A percentile compares a stretch with the other conserved stretches of the same genome.
These are phyloP conservation scores for Teunomyces aglyptinius DNA, from an alignment of 805 yeast genomes.

Conservation along the genomic window DNA sequence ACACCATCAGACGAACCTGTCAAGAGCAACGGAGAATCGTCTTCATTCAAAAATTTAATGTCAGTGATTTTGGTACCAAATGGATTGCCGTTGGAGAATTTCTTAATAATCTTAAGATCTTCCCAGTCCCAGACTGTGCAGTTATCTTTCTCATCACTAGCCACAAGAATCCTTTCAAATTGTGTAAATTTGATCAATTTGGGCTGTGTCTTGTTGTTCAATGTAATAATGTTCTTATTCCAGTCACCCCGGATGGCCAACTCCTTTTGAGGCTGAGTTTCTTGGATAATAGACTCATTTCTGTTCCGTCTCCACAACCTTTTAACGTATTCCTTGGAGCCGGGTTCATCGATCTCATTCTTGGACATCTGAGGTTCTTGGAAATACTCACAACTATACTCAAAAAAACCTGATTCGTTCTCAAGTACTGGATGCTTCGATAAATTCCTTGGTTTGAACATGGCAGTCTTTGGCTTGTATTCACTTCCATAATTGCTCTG, in stretches of 20 bases:
- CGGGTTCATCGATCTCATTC: constrained; percentile 85
- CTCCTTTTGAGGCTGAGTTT: constrained; percentile 87
- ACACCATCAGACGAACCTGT: constrained; percentile 94
- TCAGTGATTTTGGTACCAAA: constrained; percentile 88
- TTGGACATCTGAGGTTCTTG: constrained; percentile 94
- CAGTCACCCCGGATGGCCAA: constrained; percentile 83
- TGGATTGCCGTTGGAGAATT: constrained; percentile 82
- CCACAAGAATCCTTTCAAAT: constrained; percentile 78
- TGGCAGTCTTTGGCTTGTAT: constrained; percentile 56
- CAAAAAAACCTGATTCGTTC: constrained; percentile 61
- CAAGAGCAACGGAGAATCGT: constrained; percentile 79
- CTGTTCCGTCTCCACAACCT: constrained; percentile 87
- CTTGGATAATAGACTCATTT: constrained; percentile 80
- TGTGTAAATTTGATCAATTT: constrained; percentile 79
- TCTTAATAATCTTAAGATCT: constrained; percentile 51
- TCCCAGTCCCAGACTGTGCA: constrained; percentile 90
- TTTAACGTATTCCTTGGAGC: constrained; percentile 78
- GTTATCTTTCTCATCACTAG: constrained; percentile 81
- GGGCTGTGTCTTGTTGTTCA: constrained; percentile 79
- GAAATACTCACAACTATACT: constrained; percentile 83
- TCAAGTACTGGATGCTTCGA: constrained; percentile 47
- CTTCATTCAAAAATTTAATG: constrained; percentile 83
- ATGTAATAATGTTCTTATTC: constrained; percentile 57
- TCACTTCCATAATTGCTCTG: constrained; percentile 40
- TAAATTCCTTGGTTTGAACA: constrained; percentile 42